Evolutionary conservation across 768 basidiomycete species (phyloP), one percentile per base, ranked within the genome.

Genomic region (Leccinum imitatum): DNA sequence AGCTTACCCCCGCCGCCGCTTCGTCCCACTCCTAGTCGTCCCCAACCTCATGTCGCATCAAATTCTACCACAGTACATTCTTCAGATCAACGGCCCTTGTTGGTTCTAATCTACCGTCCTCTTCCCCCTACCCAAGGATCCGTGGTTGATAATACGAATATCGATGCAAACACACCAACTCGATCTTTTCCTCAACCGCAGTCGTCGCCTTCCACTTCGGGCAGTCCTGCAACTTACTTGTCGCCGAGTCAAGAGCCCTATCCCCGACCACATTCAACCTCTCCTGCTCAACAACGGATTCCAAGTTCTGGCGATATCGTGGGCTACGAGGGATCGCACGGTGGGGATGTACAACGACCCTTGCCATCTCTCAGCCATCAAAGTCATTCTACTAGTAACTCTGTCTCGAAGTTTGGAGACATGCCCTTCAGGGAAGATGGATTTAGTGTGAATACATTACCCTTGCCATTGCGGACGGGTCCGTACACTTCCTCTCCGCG

Each of bases 221-320:
- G 60, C 6, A 63, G 64, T 35, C 53, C 65, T 54, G 61, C 65
- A 21, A 50, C 71, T 6, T 73, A 75, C 53, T 71, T 79, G 56
- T 80, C 82, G 15, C 79, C 84, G 6, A 77, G 68, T 57, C 77
- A 79, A 53, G 87, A 90, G 1, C 84, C 86, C 2, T 82, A 80
- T 66, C 80, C 83, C 19, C 81, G 88, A 39, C 85, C 89, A 2
- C 84, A 80, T 53, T 89, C 89, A 31, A 85, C 87, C 17, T 75
- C 72, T 46, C 72, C 72, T 33, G 73, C 71, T 39, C 73, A 73
- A 50, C 74, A 67, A 13, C 74, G 74, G 13, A 67, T 71, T 48
- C 65, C 71, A 35, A 56, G 50, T 48, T 50, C 62, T 8, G 62
- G 54, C 13, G 72, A 75, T 5, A 6, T 33, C 17, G 23, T 56